Base-by-base conservation (phyloP, 805 yeast species). In the Ogataea nitratoaversa region DNA sequence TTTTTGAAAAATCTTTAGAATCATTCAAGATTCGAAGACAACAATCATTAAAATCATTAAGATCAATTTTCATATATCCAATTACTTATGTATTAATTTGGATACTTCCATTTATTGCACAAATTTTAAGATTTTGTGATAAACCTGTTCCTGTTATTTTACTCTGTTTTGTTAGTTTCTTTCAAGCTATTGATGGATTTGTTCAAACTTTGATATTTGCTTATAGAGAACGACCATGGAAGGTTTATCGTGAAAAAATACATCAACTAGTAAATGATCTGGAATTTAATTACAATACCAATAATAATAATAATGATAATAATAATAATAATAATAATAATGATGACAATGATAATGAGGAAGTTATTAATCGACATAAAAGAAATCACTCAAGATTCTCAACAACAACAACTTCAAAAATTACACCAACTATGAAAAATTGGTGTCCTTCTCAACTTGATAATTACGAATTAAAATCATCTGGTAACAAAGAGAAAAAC, bases 191-290 rank as follows among this genome's bases (percentile, higher is more conserved):
- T 11, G 54, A 49, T 34, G 56, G 54, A 6, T 25, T 41, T 12
- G 31, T 50, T n/a, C 56, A 50, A 23, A 41, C 45, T 1, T 8
- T 44, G 13, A 42, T 52, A 7, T 50, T 52, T 37, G 47, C 46
- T 7, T 42, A 40, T 23, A 32, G 50, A 30, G 54, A 52, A 38
- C 42, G 30, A 19, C 56, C 56, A n/a, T 52, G 56, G 56, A 41
- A 40, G 17, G 36, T 37, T n/a, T 37, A 33, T 30, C 41, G 29
- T 17, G 27, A 24, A 2, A 36, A n/a, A 24, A 25, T 29, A 20
- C 14, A 20, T 5, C 12, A 5, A 8, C 19, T n/a, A 29, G 4
- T 7, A 29, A n/a, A 11, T 16, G 31, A 29, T 29, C 19, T 17
- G 13, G 30, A 19, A 8, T 19, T 22, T 23, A 29, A 4, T 14